A percentile compares a stretch with the other conserved stretches of the same genome.
These are phyloP conservation scores for Cladophialophora chaetospira DNA, from an alignment of 2,329 filamentous ascomycete genomes.

Conservation along the genomic window DNA sequence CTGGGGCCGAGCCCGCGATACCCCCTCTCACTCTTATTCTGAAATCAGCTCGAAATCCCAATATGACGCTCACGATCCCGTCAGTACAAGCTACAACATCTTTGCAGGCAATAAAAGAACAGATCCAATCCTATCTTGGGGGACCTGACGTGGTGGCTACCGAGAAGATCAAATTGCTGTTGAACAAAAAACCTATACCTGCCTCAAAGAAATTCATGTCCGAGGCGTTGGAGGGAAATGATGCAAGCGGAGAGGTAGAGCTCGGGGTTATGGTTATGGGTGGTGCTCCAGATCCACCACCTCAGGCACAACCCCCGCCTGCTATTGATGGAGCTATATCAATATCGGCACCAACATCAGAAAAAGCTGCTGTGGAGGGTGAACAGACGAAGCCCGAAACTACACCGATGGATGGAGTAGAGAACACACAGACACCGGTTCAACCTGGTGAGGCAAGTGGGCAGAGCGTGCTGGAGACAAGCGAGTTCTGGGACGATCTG, in stretches of 20 bases:
- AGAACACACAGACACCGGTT: slow-evolving; percentile 34
- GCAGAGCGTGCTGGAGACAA: slow-evolving; percentile 56
- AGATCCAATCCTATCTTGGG: slow-evolving; percentile 64
- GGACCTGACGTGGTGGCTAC: slow-evolving; percentile 41
- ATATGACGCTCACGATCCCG: slow-evolving; percentile 66
- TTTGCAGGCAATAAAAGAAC: slow-evolving; percentile 74
- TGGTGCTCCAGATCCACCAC: slow-evolving; percentile 53
- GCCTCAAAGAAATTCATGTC: slow-evolving; percentile 70
- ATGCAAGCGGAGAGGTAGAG: slow-evolving; percentile 60
- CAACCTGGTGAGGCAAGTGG: slow-evolving; percentile 26
- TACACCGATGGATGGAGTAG: slow-evolving; percentile 37
- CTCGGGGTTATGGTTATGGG: slow-evolving; percentile 88
- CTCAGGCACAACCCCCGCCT: slow-evolving; percentile 12
- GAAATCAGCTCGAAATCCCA: slow-evolving; percentile 76
- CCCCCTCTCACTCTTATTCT: slow-evolving; percentile 58
- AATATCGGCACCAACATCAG: slow-evolving; percentile 32
- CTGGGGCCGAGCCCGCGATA: slow-evolving; percentile 27
- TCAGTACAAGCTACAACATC: slow-evolving; percentile 67
- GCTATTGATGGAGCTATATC: background rate
- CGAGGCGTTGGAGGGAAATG: slow-evolving; percentile 65
- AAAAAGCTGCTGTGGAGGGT: slow-evolving; percentile 44
- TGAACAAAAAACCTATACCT: slow-evolving; percentile 80
- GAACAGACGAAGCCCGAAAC: slow-evolving; percentile 43
- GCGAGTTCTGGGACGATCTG: slow-evolving; percentile 85
- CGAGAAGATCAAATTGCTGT: slow-evolving; percentile 83